Evolutionary conservation across 768 basidiomycete genomes (phyloP).

Genomic region (Crassisporium funariophilum): DNA sequence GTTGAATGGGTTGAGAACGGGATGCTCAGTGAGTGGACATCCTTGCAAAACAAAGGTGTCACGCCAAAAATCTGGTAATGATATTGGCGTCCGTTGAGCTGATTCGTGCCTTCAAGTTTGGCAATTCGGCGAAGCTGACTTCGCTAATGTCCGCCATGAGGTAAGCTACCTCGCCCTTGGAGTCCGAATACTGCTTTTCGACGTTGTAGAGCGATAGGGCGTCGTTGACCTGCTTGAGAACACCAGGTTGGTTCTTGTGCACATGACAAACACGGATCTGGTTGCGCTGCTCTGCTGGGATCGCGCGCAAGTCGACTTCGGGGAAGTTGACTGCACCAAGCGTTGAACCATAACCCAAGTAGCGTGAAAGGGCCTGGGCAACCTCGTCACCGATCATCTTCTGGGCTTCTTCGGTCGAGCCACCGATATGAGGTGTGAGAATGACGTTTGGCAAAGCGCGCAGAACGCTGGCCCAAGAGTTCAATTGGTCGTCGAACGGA

Average conservation of each 20-base stretch:
- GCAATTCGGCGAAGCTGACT: constrained; percentile 80
- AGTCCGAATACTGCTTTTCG: constrained; percentile 99
- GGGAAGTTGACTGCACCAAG: constrained; percentile 98
- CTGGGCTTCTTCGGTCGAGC: constrained; percentile 98
- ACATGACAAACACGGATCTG: constrained; percentile 93
- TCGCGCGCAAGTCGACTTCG: constrained; percentile 94
- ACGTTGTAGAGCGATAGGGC: constrained; percentile 95
- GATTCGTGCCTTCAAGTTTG: constrained; percentile 76
- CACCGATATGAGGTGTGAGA: constrained; percentile 98
- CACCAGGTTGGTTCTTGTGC: constrained; percentile 94
- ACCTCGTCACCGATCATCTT: constrained; percentile 97
- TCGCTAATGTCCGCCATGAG: constrained; percentile 96
- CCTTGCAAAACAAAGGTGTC: constrained; percentile 26
- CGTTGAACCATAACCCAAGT: constrained; percentile 90
- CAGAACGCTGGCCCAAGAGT: constrained; percentile 79
- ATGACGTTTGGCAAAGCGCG: constrained; percentile 86
- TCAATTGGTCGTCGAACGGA: constrained; percentile 86
- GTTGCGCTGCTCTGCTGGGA: constrained; percentile 78
- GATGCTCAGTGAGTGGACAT: constrained; percentile 37
- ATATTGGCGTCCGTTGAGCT: constrained; percentile 83
- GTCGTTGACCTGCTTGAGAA: constrained; percentile 93
- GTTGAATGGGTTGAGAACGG: constrained; percentile 47
- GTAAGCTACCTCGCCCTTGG: constrained; percentile 90
- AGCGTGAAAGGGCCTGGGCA: constrained; percentile 78
- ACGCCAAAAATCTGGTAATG: constrained; percentile 82